Evolutionary conservation across 495 filamentous ascomycete genomes (phyloP), one percentile per base, ranked within the genome.

Genomic region (Tuber brumale): DNA sequence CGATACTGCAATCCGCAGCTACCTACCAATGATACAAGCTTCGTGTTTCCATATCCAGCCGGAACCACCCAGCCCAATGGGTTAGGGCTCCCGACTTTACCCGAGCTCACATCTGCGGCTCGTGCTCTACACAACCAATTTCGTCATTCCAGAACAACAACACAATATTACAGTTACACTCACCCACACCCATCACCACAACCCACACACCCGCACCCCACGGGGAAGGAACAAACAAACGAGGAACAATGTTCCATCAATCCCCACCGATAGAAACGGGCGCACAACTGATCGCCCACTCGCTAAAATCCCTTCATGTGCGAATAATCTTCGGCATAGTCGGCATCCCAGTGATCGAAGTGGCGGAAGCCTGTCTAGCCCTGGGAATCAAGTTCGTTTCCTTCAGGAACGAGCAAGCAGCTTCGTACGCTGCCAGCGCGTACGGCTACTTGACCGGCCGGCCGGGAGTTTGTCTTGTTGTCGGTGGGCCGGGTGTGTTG

Each of bases 371-470:
- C 74, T 88, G 86, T 48, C 88, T 90, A 77, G 87, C 89, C 45
- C 81, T 90, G 43, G 89, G 89, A 2, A 90, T 92, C 76, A 87
- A 88, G 43, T 91, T 91, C 82, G 87, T 91, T 70, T 89, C 85
- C 46, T 91, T 92, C 80, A 83, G 90, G 23, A 92, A 92, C 74
- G 90, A 92, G 75, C 90, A 92, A 81, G 87, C 90, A 18, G 89
- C 89, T 35, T 86, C 86, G 75, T 91, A 91, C 85, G 89, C 89
- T 5, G 89, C 89, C 4, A 88, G 86, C 74, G 88, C 87, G 2
- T 91, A 92, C 85, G 90, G 89, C 37, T 91, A 90, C 77, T 84
- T 92, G 80, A 90, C 89, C 3, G 90, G 89, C 16, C 86, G 81
- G 66, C 89, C 89, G 8, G 90, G 89, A 0, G 87, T 91, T 12